Evolutionary conservation across 2,329 filamentous ascomycete species (phyloP).

Genomic region (Aureobasidium sp.): DNA sequence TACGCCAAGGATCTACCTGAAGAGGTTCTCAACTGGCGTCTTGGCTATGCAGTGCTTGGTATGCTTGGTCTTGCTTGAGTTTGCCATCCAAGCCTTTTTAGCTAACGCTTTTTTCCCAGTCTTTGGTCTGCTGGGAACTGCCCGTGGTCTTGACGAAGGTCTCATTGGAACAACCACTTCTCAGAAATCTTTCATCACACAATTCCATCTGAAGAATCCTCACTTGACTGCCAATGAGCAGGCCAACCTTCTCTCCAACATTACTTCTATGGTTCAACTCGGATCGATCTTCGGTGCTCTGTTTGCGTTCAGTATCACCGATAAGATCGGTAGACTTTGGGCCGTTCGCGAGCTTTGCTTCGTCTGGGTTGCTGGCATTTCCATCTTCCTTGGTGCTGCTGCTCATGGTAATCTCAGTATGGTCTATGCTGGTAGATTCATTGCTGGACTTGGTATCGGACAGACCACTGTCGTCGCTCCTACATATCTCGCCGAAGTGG

Average conservation of each 20-base stretch:
- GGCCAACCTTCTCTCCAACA: slow-evolving; percentile 68
- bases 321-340: slow-evolving; percentile 36
- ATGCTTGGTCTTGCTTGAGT: slow-evolving; percentile 20
- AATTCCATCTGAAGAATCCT: slow-evolving; percentile 65
- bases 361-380: slow-evolving; percentile 32
- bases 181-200: slow-evolving; percentile 67
- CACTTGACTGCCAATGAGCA: slow-evolving; percentile 63
- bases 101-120: slow-evolving; percentile 26
- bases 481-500: slow-evolving; percentile 63
- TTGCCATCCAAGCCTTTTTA: not conserved
- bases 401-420: slow-evolving; percentile 34
- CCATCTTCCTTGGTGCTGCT: slow-evolving; percentile 53
- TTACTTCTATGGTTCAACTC: slow-evolving; percentile 85
- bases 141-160: slow-evolving; percentile 83
- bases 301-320: slow-evolving; percentile 49
- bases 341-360: slow-evolving; percentile 32
- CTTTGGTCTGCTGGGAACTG: slow-evolving; percentile 71
- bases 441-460: slow-evolving; percentile 47
- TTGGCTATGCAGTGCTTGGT: slow-evolving; percentile 77
- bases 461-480: slow-evolving; percentile 65
- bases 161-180: slow-evolving; percentile 67
- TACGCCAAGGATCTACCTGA: slow-evolving; percentile 71
- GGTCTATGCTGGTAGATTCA: slow-evolving; percentile 45
- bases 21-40: slow-evolving; percentile 78
- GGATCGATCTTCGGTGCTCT: slow-evolving; percentile 78